A percentile compares a stretch with the other conserved stretches of the same genome.
Conservation (phyloP, 371 early-diverging fungal species). For the Apophysomyces ossiformis region DNA sequence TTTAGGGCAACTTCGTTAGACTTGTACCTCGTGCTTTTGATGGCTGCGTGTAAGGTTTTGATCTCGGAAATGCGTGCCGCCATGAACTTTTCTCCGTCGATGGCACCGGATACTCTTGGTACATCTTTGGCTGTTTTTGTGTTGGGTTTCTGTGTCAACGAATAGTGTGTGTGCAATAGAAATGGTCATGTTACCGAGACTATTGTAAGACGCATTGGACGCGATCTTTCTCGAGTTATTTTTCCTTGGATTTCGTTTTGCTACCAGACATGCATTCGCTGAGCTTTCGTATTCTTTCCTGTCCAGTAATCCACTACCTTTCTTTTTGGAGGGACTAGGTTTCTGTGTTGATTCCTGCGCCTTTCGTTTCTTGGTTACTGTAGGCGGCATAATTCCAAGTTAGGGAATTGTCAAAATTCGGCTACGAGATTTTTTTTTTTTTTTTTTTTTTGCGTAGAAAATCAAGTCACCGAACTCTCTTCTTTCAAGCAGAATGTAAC, state of each 20-base stretch:
- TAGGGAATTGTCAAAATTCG: no score
- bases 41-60: conserved; percentile 74
- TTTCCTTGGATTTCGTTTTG: not conserved
- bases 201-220: not conserved
- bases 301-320: not conserved
- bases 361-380: not conserved
- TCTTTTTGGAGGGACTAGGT: not conserved
- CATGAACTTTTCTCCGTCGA: conserved; percentile 27
- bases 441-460: no score
- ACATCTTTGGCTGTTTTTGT: conserved; percentile 16
- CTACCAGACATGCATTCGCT: not conserved
- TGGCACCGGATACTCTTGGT: conserved; percentile 19
- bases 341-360: not conserved
- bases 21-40: conserved; percentile 51
- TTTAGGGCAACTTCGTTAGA: not conserved
- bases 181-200: not conserved
- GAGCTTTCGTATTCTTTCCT: not conserved
- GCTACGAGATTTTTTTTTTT: no score
- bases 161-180: not conserved
- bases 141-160: not conserved
- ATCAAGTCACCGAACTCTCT: no score
- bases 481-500: no score
- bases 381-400: not conserved
- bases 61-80: conserved; percentile 80
- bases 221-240: not conserved